Conservation (phyloP, 1,284 basidiomycete genomes). For the Cutaneotrichosporon cavernicola region DNA sequence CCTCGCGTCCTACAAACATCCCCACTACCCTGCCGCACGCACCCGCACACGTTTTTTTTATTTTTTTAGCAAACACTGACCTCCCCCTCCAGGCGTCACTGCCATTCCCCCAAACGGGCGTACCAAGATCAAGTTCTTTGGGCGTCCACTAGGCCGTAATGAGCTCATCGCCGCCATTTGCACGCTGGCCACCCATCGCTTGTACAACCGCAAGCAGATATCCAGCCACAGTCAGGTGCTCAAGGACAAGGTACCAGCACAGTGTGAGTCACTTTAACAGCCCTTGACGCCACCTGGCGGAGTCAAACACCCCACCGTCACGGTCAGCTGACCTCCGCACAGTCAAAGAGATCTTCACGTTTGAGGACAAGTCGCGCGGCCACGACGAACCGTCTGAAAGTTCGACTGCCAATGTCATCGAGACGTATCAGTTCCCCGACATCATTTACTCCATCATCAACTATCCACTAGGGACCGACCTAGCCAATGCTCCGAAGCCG, state of each 20-base stretch:
- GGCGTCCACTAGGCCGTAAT: conserved; percentile 57
- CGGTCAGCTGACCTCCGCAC: conserved; percentile 9
- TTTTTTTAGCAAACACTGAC: conserved; percentile 10
- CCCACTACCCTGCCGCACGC: background rate
- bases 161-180: conserved; percentile 58
- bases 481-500: conserved; percentile 26
- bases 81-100: conserved; percentile 26
- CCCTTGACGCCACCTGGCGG: background rate
- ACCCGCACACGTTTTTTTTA: background rate
- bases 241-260: conserved; percentile 40
- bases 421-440: conserved; percentile 26
- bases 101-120: conserved; percentile 33
- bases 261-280: conserved; percentile 18
- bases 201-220: conserved; percentile 50
- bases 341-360: conserved; percentile 32
- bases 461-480: conserved; percentile 19
- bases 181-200: conserved; percentile 52
- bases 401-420: conserved; percentile 28
- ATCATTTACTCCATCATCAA: conserved; percentile 25
- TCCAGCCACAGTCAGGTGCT: conserved; percentile 53
- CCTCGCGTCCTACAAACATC: background rate
- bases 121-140: conserved; percentile 55
- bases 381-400: conserved; percentile 24
- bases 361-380: conserved; percentile 28
- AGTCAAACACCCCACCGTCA: background rate